phyloP scores from a whole-genome alignment of 192 early-diverging fungal species.

The Entrophospora sp. region DNA sequence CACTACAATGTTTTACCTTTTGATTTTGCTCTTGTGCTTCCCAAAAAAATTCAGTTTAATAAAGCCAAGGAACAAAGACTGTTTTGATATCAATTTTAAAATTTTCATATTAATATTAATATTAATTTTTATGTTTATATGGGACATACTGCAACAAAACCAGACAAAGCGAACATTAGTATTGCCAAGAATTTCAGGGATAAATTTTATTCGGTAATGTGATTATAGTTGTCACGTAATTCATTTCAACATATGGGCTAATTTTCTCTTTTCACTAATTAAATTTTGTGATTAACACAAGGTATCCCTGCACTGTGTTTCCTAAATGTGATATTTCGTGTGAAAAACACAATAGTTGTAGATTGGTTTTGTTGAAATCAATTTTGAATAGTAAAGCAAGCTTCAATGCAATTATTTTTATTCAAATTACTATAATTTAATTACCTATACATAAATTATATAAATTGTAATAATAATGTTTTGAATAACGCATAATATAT shows the following conservation, averaged over 20 bases:
- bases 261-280: not conserved
- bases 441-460: not conserved
- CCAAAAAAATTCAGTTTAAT: no score
- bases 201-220: not conserved
- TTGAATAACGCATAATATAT: not conserved
- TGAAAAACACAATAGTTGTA: not conserved
- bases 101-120: no score
- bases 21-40: no score
- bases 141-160: no score
- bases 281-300: not conserved
- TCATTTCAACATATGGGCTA: constrained; percentile 1
- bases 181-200: not conserved
- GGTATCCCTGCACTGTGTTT: not conserved
- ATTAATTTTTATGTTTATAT: no score
- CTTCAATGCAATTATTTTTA: not conserved
- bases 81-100: no score
- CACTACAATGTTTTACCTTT: no score
- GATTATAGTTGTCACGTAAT: not conserved
- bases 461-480: not conserved
- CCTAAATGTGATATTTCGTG: not conserved
- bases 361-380: not conserved
- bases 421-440: not conserved
- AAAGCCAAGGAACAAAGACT: no score
- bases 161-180: no score
- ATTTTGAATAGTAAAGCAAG: not conserved